Conservation (phyloP, 106 monocot species). For the Allium fistulosum region DNA sequence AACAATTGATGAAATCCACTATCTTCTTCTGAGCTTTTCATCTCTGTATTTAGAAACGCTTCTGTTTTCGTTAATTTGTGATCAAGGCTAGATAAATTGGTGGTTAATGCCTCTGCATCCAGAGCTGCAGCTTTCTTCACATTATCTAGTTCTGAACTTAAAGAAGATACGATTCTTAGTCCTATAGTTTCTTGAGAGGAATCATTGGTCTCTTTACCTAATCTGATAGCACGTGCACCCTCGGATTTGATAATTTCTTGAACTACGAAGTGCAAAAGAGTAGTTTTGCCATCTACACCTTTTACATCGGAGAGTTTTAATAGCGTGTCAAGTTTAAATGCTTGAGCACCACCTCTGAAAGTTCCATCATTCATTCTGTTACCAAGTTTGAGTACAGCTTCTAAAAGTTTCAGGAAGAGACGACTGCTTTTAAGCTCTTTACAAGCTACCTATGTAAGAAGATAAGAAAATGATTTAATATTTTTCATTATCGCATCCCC, state of each 20-base stretch:
- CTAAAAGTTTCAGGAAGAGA: conserved; percentile 40
- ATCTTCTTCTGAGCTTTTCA: conserved; percentile 38
- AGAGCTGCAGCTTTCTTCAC: conserved; percentile 47
- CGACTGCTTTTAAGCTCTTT: conserved; percentile 37
- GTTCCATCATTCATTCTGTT: conserved; percentile 58
- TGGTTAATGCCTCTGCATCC: conserved; percentile 35
- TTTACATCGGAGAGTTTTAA: conserved; percentile 16
- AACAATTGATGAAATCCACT: conserved; percentile 35
- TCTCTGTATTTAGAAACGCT: conserved; percentile 33
- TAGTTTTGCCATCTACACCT: conserved; percentile 19
- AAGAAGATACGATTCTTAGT: conserved; percentile 28
- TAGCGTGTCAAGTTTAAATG: conserved; percentile 32
- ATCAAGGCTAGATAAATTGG: conserved; percentile 18
- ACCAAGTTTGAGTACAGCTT: conserved; percentile 51
- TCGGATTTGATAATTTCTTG: conserved; percentile 21
- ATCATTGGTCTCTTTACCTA: conserved; percentile 17
- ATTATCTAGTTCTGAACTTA: conserved; percentile 47
- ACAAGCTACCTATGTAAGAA: conserved; percentile 29
- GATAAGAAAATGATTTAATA: background rate
- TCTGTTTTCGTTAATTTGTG: conserved; percentile 26
- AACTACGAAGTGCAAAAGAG: conserved; percentile 22
- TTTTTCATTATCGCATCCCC: background rate
- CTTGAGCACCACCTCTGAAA: conserved; percentile 37
- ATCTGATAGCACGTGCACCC: conserved; percentile 19
- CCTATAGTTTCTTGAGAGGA: conserved; percentile 18